Evolutionary conservation across 805 yeast genomes (phyloP), one percentile per base, ranked within the genome.

Genomic region (Candida endomychidarum): DNA sequence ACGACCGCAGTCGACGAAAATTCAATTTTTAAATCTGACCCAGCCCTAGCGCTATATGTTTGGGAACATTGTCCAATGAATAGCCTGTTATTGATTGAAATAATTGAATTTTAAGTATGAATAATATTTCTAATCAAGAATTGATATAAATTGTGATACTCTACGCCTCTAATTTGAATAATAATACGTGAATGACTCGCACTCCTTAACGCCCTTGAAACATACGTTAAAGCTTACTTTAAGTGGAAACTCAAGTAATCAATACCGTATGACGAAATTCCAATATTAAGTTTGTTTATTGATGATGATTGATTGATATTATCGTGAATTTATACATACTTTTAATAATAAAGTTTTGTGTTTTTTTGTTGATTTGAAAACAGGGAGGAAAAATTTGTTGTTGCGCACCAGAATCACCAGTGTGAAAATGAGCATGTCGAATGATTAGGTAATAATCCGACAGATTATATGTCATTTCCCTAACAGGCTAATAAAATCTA

Each of bases 151-250:
- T n/a, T n/a, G n/a, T n/a, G n/a, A n/a, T n/a, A n/a, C n/a, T n/a
- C n/a, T n/a, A n/a, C n/a, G n/a, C n/a, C n/a, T n/a, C n/a, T n/a
- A n/a, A n/a, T n/a, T n/a, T n/a, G n/a, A n/a, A n/a, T n/a, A n/a
- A n/a, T n/a, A n/a, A n/a, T n/a, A 32, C 35, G 35, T 32, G 35
- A 32, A 32, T 32, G 35, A 32, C 35, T 32, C 35, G 35, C 35
- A 32, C 35, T 32, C 35, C 35, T 32, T 32, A 20, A 31, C 26
- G 27, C 26, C 35, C 11, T 12, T 10, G 7, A 4, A 10, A 27
- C 10, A n/a, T 18, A 10, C n/a, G n/a, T n/a, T n/a, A n/a, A n/a
- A n/a, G n/a, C n/a, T n/a, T n/a, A n/a, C n/a, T n/a, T n/a, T n/a
- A n/a, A n/a, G n/a, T n/a, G n/a, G n/a, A n/a, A n/a, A n/a, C n/a